A percentile compares a stretch with the other conserved stretches of the same genome.
Conservation (phyloP, 2,329 filamentous ascomycete genomes). For the Colletotrichum tofieldiae region DNA sequence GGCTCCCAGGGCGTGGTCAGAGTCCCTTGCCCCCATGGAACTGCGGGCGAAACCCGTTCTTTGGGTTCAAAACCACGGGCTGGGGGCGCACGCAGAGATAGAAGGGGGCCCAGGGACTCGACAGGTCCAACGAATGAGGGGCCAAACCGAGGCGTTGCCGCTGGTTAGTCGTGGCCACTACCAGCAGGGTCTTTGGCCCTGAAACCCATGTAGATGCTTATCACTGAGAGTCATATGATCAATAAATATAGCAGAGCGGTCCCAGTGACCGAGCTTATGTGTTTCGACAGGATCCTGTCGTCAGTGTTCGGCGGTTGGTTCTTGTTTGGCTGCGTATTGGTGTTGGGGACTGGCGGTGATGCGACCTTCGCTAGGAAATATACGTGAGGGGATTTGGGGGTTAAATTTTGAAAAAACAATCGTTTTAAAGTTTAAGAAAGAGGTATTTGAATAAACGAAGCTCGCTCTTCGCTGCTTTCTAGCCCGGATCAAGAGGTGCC, state of each 20-base stretch:
- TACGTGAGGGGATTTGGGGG: no score
- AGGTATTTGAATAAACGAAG: no score
- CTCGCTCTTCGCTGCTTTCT: neutral
- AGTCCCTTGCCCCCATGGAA: slow-evolving; percentile 33
- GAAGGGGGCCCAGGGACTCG: slow-evolving; percentile 20
- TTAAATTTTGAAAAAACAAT: neutral
- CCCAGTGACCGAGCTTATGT: neutral
- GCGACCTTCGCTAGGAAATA: neutral
- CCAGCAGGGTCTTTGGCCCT: neutral
- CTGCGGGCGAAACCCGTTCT: slow-evolving; percentile 17
- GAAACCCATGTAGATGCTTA: neutral
- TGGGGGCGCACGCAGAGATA: slow-evolving; percentile 18
- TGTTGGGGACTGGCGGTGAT: neutral
- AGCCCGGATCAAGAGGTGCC: neutral
- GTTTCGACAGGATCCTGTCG: neutral
- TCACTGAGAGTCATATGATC: neutral
- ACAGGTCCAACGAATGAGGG: slow-evolving; percentile 15
- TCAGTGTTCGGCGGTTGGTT: neutral
- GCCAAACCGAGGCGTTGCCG: slow-evolving; percentile 26
- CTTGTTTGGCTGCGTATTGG: neutral
- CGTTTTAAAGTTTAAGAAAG: neutral
- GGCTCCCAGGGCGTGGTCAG: slow-evolving; percentile 37
- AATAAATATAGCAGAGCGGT: neutral
- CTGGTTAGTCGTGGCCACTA: slow-evolving; percentile 13
- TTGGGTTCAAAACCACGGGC: slow-evolving; percentile 7